A percentile compares a stretch with the other conserved stretches of the same genome.
These are phyloP conservation scores for Colletotrichum euphorbiae DNA, from an alignment of 2,329 filamentous ascomycete genomes.

Conservation along the genomic window DNA sequence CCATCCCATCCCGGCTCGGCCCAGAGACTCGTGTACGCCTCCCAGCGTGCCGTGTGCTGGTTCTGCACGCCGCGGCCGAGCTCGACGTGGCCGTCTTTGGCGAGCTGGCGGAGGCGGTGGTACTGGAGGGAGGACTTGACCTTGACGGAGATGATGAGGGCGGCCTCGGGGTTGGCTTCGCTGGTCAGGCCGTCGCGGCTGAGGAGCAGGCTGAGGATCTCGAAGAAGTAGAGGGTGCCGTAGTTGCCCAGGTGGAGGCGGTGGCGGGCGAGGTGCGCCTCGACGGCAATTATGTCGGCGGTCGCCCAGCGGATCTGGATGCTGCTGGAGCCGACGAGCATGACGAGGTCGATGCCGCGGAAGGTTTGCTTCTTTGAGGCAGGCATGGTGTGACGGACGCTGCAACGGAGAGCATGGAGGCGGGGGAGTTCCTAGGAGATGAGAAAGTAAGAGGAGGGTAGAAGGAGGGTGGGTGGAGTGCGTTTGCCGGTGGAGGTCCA, in stretches of 20 bases:
- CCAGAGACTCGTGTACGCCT: background rate
- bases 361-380: background rate
- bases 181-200: background rate
- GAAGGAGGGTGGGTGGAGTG: background rate
- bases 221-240: background rate
- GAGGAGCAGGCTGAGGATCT: background rate
- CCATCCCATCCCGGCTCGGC: background rate
- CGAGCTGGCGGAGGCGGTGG: constrained; percentile 1
- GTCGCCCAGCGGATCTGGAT: background rate
- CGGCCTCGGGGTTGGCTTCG: background rate
- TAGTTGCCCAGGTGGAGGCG: background rate
- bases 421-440: background rate
- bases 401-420: background rate
- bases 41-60: background rate
- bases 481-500: background rate
- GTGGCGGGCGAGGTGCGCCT: constrained; percentile 5
- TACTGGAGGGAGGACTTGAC: constrained; percentile 3
- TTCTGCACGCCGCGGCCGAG: constrained; percentile 1
- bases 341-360: background rate
- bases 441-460: background rate
- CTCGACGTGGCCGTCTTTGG: background rate
- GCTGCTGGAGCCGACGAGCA: background rate
- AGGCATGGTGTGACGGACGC: background rate
- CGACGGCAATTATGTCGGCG: background rate
- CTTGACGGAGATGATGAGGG: background rate